Base-by-base conservation (phyloP, 139 green algal species). In the Chlorella sorokiniana region DNA sequence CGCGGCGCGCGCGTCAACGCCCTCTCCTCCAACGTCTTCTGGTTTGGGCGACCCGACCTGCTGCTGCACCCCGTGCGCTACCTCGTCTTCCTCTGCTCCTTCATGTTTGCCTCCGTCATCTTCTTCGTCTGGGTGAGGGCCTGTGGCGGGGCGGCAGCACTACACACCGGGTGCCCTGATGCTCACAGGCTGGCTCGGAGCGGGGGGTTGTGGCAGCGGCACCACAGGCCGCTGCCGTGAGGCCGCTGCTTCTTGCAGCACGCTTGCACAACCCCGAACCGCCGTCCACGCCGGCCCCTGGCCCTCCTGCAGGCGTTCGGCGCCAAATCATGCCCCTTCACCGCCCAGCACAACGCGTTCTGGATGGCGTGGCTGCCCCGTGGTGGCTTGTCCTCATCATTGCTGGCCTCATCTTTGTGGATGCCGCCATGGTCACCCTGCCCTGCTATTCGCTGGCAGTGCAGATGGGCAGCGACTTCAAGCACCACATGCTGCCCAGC, bases 391-490 rank as follows among this genome's bases (percentile, higher is more conserved):
- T 76, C 23, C 77, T 88, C 22, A 71, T 91, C 7, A 25, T 87
- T 31, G 84, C 86, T 9, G 29, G 56, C 2, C 16, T 84, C 6
- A 69, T 89, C 1, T 91, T 87, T 22, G 35, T 91, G 35, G 71
- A 81, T 2, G 31, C 86, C 25, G 67, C 75, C 8, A 27, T 74
- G 62, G 42, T 42, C 56, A 90, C 78, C 4, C 75, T 91, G 41
- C 88, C 88, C 29, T 41, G 73, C 27, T 91, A 91, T 69, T 87
- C 69, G 6, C 38, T 91, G 37, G 78, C 73, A 18, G 85, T 91
- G 3, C 86, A 89, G 63, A 91, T 91, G 88, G 88, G 88, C 51
- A 84, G 70, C 0, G 84, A 87, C 54, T 75, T 85, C 63, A 87
- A 87, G 63, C 73, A 79, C 52, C 73, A 31, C 23, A 31, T 33